Evolutionary conservation across 169 alveolate genomes (phyloP).

Genomic region (Eimeria praecox): DNA sequence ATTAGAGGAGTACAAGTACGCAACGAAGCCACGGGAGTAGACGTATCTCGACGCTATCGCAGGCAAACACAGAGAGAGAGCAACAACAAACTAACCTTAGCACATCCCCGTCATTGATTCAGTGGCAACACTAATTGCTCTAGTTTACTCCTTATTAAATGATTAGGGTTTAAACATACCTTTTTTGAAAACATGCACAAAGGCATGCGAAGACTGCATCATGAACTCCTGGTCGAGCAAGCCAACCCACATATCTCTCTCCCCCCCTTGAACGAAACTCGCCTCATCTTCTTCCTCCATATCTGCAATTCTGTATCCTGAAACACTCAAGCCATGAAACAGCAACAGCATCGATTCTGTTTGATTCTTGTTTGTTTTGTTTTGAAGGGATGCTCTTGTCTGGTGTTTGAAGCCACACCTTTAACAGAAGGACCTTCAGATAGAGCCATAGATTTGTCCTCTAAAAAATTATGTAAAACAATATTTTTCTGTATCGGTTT

Average conservation of each 20-base stretch:
- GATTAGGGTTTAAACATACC: background rate
- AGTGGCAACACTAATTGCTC: background rate
- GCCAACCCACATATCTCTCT: conserved; percentile 44
- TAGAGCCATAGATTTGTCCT: background rate
- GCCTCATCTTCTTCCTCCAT: background rate
- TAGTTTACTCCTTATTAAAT: background rate
- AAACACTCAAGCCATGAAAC: background rate
- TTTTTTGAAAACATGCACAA: conserved; percentile 41
- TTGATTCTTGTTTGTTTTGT: background rate
- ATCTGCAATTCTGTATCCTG: background rate
- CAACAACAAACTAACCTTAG: background rate
- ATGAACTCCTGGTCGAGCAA: conserved; percentile 46
- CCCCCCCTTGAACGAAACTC: conserved; percentile 37
- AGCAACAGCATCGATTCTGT: background rate
- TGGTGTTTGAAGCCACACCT: background rate
- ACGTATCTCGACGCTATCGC: conserved; percentile 51
- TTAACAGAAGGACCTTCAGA: background rate
- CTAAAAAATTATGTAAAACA: background rate
- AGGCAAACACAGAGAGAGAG: background rate
- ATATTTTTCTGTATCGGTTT: conserved; percentile 2
- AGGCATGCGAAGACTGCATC: conserved; percentile 41
- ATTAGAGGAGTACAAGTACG: background rate
- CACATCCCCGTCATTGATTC: background rate
- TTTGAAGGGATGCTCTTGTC: background rate
- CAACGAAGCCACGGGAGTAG: conserved; percentile 63